Evolutionary conservation across 805 yeast genomes (phyloP), one percentile per base, ranked within the genome.

Genomic region (Candida maesae): DNA sequence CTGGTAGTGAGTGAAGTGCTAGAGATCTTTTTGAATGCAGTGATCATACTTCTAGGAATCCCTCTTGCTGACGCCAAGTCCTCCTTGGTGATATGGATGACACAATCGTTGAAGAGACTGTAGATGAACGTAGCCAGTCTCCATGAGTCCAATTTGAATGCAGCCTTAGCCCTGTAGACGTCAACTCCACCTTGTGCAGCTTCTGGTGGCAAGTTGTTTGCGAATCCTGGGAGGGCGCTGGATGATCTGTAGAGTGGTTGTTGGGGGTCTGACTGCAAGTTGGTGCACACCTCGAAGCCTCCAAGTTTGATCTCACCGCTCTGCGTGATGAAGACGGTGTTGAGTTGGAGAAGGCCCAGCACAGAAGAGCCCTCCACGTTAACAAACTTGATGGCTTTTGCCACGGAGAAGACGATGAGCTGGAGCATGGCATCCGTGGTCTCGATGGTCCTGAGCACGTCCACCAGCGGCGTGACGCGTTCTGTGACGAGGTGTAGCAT

Each of bases 291-390:
- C 60, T 90, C 97, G 53, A 89, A 79, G 1, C 96, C 95, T 44
- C 84, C 84, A 20, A 90, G 58, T 44, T 78, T 81, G 91, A 95
- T 87, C 55, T 84, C 95, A 12, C 96, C 95, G 13, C 68, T 56
- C 23, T 70, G 73, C 40, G 76, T 82, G 13, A 86, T 79, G 57
- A 66, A 89, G 1, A 90, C 71, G 1, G 84, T 74, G 30, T 74
- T 67, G 15, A 64, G 50, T 43, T 74, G 70, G 11, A 87, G 49
- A 44, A 78, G 78, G 6, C 89, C 91, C 54, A 85, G 83, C 6
- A 83, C 65, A 19, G 82, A 75, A 6, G 67, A 13, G 2, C 65
- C 71, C 44, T 77, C 84, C 19, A 61, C 66, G 48, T 81, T 81
- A 36, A 85, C 66, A 44, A 75, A 79, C 49, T 66, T 70, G 41